Evolutionary conservation across 352 stramenopile genomes (phyloP).

Genomic region (Phytopythium kandeliae): DNA sequence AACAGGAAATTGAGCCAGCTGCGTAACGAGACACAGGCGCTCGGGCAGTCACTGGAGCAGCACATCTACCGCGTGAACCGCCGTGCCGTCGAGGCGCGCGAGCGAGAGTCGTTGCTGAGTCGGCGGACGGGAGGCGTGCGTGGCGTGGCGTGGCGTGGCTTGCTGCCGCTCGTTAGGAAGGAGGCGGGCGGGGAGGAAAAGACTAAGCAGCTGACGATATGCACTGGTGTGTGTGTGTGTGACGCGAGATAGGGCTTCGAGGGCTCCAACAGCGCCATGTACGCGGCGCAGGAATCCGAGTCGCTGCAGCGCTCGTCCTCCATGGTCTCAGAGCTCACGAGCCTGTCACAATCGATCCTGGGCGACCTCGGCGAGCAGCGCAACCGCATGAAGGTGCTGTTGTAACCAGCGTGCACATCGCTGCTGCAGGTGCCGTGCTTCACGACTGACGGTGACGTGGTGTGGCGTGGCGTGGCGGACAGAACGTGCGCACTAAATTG

Average conservation of each 20-base stretch:
- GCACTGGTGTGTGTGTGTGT: neutral
- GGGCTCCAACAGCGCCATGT: conserved; percentile 61
- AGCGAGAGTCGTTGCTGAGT: conserved; percentile 72
- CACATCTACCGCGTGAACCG: conserved; percentile 68
- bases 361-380: conserved; percentile 68
- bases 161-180: too few relatives aligned
- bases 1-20: conserved; percentile 68
- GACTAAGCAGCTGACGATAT: too few relatives aligned
- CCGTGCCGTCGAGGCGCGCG: conserved; percentile 56
- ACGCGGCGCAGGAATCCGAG: conserved; percentile 72
- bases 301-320: conserved; percentile 70
- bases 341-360: conserved; percentile 63
- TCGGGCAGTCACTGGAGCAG: conserved; percentile 69
- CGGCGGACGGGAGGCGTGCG: conserved; percentile 42
- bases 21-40: conserved; percentile 55
- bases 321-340: conserved; percentile 79
- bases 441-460: conserved; percentile 1
- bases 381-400: conserved; percentile 65
- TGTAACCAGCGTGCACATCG: too few relatives aligned
- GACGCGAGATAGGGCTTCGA: conserved; percentile 41
- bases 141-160: too few relatives aligned
- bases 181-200: too few relatives aligned
- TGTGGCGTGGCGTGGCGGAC: conserved; percentile 8
- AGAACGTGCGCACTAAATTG: conserved; percentile 73
- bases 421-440: too few relatives aligned